Evolutionary conservation across 768 basidiomycete species (phyloP), one percentile per base, ranked within the genome.

Genomic region (Gyrodon lividus): DNA sequence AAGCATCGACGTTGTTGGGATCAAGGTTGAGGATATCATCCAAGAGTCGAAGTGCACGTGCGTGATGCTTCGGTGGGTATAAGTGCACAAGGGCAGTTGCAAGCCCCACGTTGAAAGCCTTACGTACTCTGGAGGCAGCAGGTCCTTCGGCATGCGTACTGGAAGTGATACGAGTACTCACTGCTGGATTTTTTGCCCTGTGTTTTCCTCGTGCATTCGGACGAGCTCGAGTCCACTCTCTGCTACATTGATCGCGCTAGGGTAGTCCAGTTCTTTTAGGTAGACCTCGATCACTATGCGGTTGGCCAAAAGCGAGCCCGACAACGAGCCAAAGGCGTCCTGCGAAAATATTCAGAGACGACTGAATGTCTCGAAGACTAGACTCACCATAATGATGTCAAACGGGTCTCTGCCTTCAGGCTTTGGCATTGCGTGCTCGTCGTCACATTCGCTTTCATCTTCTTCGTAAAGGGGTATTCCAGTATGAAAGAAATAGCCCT

Each of bases 31-130:
- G 78, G 14, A 96, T 77, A 4, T 85, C 81, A 28, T 89, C 81
- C 19, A 98, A 74, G 9, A 97, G 76, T 16, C 77, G 72, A 22
- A 86, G 72, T 1, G 97, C 96, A 46, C 86, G 83, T 10, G 73
- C 59, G 64, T 98, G 96, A 59, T 98, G 87, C 60, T 94, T 94
- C 0, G 96, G 96, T 24, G 95, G 84, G 66, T 82, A 91, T 43
- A 89, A 76, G 61, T 97, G 87, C 4, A 92, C 88, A 14, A 97
- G 77, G 5, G 90, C 83, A 0, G 83, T 86, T 2, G 84, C 87
- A 12, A 96, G 76, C 5, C 77, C 74, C 10, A 84, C 77, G 52
- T 92, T 84, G 63, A 97, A 81, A 3, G 83, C 83, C 43, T 80
- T 79, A 41, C 76, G 76, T 12, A 78, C 78, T 45, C 92, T 94